Base-by-base conservation (phyloP, 2,329 filamentous ascomycete genomes). In the Bipolaris oryzae region DNA sequence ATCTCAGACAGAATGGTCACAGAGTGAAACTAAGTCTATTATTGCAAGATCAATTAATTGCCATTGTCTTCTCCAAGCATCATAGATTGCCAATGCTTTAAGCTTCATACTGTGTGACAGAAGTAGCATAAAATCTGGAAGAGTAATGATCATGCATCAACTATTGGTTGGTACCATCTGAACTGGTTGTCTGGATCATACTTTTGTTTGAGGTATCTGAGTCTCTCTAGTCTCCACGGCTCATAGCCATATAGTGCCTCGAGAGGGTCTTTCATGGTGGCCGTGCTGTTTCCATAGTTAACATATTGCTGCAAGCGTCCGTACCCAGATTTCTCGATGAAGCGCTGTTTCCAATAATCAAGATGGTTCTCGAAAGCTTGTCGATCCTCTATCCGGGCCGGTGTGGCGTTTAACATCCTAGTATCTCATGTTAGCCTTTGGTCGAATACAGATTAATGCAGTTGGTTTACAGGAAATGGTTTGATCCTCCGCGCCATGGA, bases 261-360 rank as follows among this genome's bases (percentile, higher is more conserved):
- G 1, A 50, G 33, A 4, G 41, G 33, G 39, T 55, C 53, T 11
- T 50, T 46, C 41, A 55, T 45, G 35, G 53, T 41, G 5, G 46
- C 33, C 21, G 46, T 55, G 7, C 46, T 25, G 25, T 55, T 50
- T 1, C 53, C 53, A 28, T 55, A 55, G 16, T 41, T 55, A 33
- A 55, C 53, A 11, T 55, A 55, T 25, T 50, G 53, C 7, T 55
- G 53, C 41, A 55, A 50, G 16, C 46, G 41, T 7, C 53, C 46
- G 15, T 55, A 55, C 6, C 46, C 46, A 41, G 53, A 55, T 5
- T 46, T 50, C 1, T 45, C 41, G 3, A 45, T 39, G 18, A 55
- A 55, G 15, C 53, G 53, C 41, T 50, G 41, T 34, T 55, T 55
- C 46, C 53, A 55, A 34, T 50, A 45, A 13, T 55, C 18, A 18